Percentiles rank a stretch among this genome's conserved stretches.
Evolutionary conservation across 169 alveolate genomes (phyloP).

Genomic region (Plasmodium sp.): DNA sequence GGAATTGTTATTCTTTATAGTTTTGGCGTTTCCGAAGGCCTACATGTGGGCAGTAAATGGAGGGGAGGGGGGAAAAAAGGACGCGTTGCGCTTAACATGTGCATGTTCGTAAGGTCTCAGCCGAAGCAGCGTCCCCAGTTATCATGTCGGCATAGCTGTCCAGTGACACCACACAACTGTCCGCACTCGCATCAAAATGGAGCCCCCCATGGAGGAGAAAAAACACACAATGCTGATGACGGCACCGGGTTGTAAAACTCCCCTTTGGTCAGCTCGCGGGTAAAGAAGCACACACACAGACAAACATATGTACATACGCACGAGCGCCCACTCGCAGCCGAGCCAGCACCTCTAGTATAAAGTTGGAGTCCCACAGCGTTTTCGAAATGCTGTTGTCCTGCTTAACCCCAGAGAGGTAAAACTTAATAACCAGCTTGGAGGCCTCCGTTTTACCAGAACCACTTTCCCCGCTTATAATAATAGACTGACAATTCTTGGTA

Average conservation of each 20-base stretch:
- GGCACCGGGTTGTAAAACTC: background rate
- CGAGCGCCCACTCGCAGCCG: background rate
- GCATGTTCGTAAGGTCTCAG: background rate
- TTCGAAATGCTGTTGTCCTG: slow-evolving; percentile 35
- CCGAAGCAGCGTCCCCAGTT: background rate
- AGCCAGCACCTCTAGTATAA: slow-evolving; percentile 42
- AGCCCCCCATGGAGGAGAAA: background rate
- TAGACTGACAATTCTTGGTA: slow-evolving; percentile 89
- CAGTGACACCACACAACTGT: background rate
- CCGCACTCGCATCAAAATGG: background rate
- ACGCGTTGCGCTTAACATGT: background rate
- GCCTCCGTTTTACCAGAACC: slow-evolving; percentile 99
- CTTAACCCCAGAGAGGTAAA: slow-evolving; percentile 78
- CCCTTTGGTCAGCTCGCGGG: background rate
- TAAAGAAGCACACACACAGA: background rate
- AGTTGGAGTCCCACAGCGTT: slow-evolving; percentile 69
- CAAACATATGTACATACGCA: slow-evolving; percentile 1
- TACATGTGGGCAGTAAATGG: slow-evolving; percentile 94
- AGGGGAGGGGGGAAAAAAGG: background rate
- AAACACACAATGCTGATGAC: background rate
- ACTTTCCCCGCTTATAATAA: slow-evolving; percentile 99
- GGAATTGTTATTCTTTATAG: slow-evolving; percentile 97
- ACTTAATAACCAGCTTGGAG: slow-evolving; percentile 92
- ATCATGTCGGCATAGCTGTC: background rate
- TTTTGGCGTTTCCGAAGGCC: slow-evolving; percentile 99